Evolutionary conservation across 208 protist species (phyloP).

Genomic region (Leishmania mexicana): DNA sequence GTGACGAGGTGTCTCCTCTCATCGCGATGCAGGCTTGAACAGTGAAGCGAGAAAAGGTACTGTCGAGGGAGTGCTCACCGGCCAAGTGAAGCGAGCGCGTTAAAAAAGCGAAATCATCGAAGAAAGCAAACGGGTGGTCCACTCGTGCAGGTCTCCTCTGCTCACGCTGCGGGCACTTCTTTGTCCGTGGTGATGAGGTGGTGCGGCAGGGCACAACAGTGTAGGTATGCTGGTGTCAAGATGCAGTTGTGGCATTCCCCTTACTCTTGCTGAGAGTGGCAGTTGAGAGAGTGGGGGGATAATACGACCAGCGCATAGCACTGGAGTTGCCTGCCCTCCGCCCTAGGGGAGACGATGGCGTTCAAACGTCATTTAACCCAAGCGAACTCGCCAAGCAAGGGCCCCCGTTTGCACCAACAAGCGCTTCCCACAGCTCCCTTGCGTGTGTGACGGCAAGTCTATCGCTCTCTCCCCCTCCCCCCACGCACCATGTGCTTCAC

Average conservation of each 20-base stretch:
- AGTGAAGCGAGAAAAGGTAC: neutral
- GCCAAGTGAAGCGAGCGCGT: neutral
- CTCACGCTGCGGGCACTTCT: neutral
- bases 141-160: neutral
- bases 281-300: neutral
- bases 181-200: too few relatives aligned
- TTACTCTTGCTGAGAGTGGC: neutral
- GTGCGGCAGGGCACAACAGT: neutral
- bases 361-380: neutral
- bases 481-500: neutral
- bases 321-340: neutral
- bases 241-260: neutral
- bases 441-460: neutral
- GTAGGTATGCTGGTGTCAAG: neutral
- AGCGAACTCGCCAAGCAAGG: neutral
- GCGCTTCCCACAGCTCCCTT: neutral
- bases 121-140: neutral
- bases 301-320: neutral
- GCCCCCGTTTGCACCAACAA: neutral
- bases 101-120: neutral
- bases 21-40: neutral
- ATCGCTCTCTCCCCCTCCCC: neutral
- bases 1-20: neutral
- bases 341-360: neutral
- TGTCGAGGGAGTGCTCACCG: neutral